Conservation (phyloP, 192 early-diverging fungal genomes). For the Coemansia sp. region DNA sequence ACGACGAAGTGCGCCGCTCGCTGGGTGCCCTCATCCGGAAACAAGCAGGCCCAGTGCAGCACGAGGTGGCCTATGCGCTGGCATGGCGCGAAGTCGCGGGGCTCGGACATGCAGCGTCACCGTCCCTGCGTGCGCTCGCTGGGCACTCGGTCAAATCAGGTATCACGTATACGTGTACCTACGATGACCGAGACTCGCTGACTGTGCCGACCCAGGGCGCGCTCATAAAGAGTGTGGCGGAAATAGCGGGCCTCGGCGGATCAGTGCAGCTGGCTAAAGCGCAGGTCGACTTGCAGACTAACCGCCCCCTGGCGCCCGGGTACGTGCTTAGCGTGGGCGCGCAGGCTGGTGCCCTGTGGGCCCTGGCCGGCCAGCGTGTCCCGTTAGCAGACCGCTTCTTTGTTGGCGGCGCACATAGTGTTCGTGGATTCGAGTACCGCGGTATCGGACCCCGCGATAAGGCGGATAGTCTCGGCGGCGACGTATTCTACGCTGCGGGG, state of each 20-base stretch:
- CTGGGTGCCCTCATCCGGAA: constrained; percentile 40
- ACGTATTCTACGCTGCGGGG: constrained; percentile 77
- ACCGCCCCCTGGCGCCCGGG: constrained; percentile 56
- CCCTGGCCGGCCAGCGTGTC: constrained; percentile 26
- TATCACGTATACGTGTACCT: constrained; percentile 63
- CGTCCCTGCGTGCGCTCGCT: constrained; percentile 71
- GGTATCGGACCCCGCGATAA: constrained; percentile 87
- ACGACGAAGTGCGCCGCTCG: constrained; percentile 73
- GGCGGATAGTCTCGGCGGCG: constrained; percentile 86
- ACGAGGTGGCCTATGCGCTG: constrained; percentile 70
- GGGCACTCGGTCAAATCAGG: constrained; percentile 87
- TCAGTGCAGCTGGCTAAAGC: constrained; percentile 73
- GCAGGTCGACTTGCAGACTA: constrained; percentile 69
- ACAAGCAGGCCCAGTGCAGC: constrained; percentile 21
- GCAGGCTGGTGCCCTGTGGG: constrained; percentile 71
- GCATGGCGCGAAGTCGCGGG: constrained; percentile 79
- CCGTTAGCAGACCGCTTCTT: constrained; percentile 85
- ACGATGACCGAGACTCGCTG: constrained; percentile 77
- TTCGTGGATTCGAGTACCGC: constrained; percentile 86
- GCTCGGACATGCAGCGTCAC: constrained; percentile 46
- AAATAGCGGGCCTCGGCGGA: constrained; percentile 84
- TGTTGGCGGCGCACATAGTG: constrained; percentile 81
- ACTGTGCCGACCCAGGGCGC: constrained; percentile 76
- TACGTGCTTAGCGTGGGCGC: constrained; percentile 56
- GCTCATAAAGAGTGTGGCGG: constrained; percentile 51